These are phyloP conservation scores for Colletotrichum tabaci DNA, from an alignment of 2,329 filamentous ascomycete species.

Conservation along the genomic window DNA sequence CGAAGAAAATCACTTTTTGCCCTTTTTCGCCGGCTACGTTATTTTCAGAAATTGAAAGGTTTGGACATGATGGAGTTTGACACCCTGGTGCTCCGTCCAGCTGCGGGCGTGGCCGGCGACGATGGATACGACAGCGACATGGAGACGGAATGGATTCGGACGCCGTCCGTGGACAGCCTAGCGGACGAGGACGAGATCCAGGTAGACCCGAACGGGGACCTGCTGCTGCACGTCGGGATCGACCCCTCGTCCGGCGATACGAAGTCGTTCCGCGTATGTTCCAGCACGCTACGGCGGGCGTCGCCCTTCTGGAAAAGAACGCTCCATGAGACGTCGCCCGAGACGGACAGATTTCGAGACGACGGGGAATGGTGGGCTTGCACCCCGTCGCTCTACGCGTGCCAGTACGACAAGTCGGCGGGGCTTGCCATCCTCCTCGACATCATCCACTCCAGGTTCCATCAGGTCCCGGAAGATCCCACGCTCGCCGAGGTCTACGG, in stretches of 20 bases:
- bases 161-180: slow-evolving; percentile 22
- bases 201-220: slow-evolving; percentile 27
- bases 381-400: slow-evolving; percentile 24
- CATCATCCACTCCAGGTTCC: slow-evolving; percentile 29
- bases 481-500: slow-evolving; percentile 16
- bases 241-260: slow-evolving; percentile 12
- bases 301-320: slow-evolving; percentile 36
- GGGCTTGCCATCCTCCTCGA: slow-evolving; percentile 33
- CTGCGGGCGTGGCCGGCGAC: background rate
- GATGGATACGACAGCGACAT: slow-evolving; percentile 26
- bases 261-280: slow-evolving; percentile 28
- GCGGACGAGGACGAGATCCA: slow-evolving; percentile 25
- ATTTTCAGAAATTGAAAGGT: background rate
- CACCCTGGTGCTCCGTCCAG: slow-evolving; percentile 14
- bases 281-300: slow-evolving; percentile 25
- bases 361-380: slow-evolving; percentile 17
- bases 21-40: background rate
- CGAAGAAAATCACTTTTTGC: background rate
- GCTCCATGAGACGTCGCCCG: slow-evolving; percentile 6
- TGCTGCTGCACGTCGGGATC: slow-evolving; percentile 11
- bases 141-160: slow-evolving; percentile 30
- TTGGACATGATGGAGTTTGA: slow-evolving; percentile 16
- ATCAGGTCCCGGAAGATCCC: slow-evolving; percentile 14
- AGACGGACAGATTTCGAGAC: background rate
- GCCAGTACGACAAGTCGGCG: slow-evolving; percentile 23